Evolutionary conservation across 768 basidiomycete genomes (phyloP).

Genomic region (Amanita rubescens): DNA sequence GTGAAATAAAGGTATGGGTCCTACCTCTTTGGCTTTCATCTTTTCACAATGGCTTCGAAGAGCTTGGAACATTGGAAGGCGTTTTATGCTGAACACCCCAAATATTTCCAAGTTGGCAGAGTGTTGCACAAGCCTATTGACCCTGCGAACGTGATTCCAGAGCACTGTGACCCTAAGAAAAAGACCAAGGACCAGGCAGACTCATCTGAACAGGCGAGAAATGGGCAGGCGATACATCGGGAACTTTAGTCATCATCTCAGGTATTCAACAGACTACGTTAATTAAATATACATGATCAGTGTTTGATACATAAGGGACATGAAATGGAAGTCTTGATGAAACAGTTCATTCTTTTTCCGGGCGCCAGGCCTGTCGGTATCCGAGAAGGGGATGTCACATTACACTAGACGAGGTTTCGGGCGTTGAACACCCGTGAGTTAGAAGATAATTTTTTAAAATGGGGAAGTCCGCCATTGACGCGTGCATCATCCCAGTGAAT

Average conservation of each 20-base stretch:
- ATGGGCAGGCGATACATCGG: slow-evolving; percentile 22
- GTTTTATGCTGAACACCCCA: slow-evolving; percentile 78
- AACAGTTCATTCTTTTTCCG: background rate
- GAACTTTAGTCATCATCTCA: slow-evolving; percentile 25
- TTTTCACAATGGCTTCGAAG: slow-evolving; percentile 28
- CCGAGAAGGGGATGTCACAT: background rate
- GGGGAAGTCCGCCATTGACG: slow-evolving; percentile 80
- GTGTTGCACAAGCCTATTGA: slow-evolving; percentile 75
- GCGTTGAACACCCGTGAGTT: slow-evolving; percentile 45
- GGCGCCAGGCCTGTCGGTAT: background rate
- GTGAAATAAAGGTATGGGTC: slow-evolving; percentile 58
- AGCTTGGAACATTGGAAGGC: slow-evolving; percentile 82
- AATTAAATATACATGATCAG: slow-evolving; percentile 11
- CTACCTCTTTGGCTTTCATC: background rate
- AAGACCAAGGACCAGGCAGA: slow-evolving; percentile 23
- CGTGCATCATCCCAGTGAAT: slow-evolving; percentile 56
- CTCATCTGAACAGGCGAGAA: slow-evolving; percentile 12
- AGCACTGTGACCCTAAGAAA: slow-evolving; percentile 66
- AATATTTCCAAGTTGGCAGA: slow-evolving; percentile 70
- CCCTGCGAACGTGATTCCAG: slow-evolving; percentile 64
- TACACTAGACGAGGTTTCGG: background rate
- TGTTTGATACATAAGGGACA: slow-evolving; percentile 6
- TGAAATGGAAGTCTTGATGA: background rate
- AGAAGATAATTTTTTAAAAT: slow-evolving; percentile 74
- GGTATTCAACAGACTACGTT: slow-evolving; percentile 4